Percentiles rank a stretch among this genome's conserved stretches.
These are phyloP conservation scores for Monosporozyma yasuniensis DNA, from an alignment of 805 yeast species.

Conservation along the genomic window DNA sequence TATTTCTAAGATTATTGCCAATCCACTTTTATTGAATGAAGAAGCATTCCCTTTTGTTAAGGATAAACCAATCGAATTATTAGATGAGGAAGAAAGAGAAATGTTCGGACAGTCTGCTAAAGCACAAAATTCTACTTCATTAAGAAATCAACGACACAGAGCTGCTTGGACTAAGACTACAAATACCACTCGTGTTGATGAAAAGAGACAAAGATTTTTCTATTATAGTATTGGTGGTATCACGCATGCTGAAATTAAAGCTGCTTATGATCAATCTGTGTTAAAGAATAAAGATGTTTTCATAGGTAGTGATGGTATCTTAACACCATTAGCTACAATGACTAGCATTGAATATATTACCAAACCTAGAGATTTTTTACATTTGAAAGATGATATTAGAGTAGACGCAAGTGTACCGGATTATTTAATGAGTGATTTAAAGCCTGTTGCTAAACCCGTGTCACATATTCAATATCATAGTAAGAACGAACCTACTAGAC, in stretches of 20 bases:
- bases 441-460: constrained; percentile 20
- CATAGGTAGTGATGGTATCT: constrained; percentile 70
- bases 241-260: constrained; percentile 71
- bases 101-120: constrained; percentile 25
- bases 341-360: constrained; percentile 33
- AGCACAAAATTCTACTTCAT: constrained; percentile 38
- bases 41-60: constrained; percentile 63
- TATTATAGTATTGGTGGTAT: constrained; percentile 85
- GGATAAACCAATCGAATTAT: constrained; percentile 54
- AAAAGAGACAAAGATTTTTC: constrained; percentile 58
- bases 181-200: constrained; percentile 20
- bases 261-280: constrained; percentile 60
- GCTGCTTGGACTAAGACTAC: constrained; percentile 65
- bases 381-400: constrained; percentile 33
- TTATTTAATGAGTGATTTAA: constrained; percentile 31
- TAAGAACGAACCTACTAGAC: not conserved
- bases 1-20: constrained; percentile 41
- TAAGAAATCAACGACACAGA: constrained; percentile 62
- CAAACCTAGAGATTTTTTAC: constrained; percentile 34
- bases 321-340: constrained; percentile 42
- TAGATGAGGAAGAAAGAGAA: constrained; percentile 31
- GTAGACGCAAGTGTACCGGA: constrained; percentile 35
- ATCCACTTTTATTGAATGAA: constrained; percentile 42
- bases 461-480: constrained; percentile 15
- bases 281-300: constrained; percentile 62